A percentile compares a stretch with the other conserved stretches of the same genome.
These are phyloP conservation scores for Selaginella moellendorffii DNA, from an alignment of 75 land plant genomes.

Conservation along the genomic window DNA sequence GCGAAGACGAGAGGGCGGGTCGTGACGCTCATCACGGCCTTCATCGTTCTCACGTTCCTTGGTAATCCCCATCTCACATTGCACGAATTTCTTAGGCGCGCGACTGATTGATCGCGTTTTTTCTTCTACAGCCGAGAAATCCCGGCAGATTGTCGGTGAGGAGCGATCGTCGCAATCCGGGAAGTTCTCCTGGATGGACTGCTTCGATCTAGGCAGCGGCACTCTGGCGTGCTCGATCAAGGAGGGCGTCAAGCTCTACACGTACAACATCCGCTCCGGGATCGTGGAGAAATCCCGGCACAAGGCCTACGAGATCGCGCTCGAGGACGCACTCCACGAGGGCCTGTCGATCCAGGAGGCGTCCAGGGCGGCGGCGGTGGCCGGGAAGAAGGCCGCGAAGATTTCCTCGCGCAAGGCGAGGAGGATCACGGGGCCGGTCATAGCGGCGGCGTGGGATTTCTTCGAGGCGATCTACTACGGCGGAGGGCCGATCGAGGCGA, in stretches of 20 bases:
- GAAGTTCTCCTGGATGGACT: slow-evolving; percentile 53
- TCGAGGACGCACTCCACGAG: slow-evolving; percentile 37
- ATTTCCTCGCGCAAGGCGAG: slow-evolving; percentile 43
- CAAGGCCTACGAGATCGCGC: slow-evolving; percentile 41
- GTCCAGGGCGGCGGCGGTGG: slow-evolving; percentile 48
- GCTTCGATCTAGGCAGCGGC: slow-evolving; percentile 72
- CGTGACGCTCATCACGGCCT: too few relatives aligned
- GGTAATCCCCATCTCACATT: background rate
- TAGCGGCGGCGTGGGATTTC: slow-evolving; percentile 86
- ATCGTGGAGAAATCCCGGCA: slow-evolving; percentile 59
- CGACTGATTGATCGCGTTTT: background rate
- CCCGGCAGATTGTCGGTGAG: slow-evolving; percentile 57
- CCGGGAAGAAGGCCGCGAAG: slow-evolving; percentile 64
- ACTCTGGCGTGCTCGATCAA: slow-evolving; percentile 55
- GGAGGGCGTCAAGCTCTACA: slow-evolving; percentile 70
- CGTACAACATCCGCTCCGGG: slow-evolving; percentile 50
- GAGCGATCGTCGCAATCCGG: slow-evolving; percentile 71
- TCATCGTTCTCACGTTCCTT: background rate
- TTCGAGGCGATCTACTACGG: slow-evolving; percentile 92
- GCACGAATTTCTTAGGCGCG: background rate
- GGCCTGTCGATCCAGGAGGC: slow-evolving; percentile 46
- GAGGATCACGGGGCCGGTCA: slow-evolving; percentile 66
- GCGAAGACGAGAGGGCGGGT: too few relatives aligned
- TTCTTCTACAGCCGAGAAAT: slow-evolving; percentile 55
- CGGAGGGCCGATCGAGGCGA: slow-evolving; percentile 57